Evolutionary conservation across 2,329 filamentous ascomycete genomes (phyloP), one percentile per base, ranked within the genome.

Genomic region (Cladosporium sp.): DNA sequence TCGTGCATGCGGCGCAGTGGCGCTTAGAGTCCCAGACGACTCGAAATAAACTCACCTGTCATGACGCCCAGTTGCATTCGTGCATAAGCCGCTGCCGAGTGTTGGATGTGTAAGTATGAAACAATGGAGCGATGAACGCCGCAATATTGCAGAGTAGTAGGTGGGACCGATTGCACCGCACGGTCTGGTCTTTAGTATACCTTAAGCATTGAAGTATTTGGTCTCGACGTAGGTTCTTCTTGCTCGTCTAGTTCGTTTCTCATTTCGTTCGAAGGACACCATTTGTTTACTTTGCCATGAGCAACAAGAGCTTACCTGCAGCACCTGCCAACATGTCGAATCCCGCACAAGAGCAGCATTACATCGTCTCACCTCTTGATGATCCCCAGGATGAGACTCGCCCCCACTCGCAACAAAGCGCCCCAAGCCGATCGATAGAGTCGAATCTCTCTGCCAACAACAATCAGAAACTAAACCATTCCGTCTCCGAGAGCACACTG

Each of bases 1-100:
- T 27, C 15, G 27, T 34, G 17, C 37, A 13, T 27, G 43, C 24
- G 44, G 44, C 44, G 32, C 45, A 41, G 27, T 30, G 37, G 45
- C 45, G 45, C 45, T 40, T 48, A 48, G 11, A 39, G 34, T 13
- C 11, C 36, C 30, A 17, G n/a, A 13, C 37, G 13, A 32, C 27
- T 48, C 37, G 19, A 48, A 32, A 41, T 48, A 47, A 34, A 19
- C 11, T n/a, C 9, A 8, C 13, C 22, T 18, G 13, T 13, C 30
- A 27, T n/a, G 12, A 36, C 20, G 32, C 7, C 43, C 43, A 47
- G 22, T 27, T 27, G 22, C 22, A 27, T 27, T 27, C 22, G 22
- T 27, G 22, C 37, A 36, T n/a, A 34, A 18, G 32, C 12, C 32
- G 32, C 32, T 36, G 32, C 7, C 13, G n/a, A 27, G 22, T 27